Evolutionary conservation across 2,329 filamentous ascomycete species (phyloP).

Genomic region (Cladosporium sp.): DNA sequence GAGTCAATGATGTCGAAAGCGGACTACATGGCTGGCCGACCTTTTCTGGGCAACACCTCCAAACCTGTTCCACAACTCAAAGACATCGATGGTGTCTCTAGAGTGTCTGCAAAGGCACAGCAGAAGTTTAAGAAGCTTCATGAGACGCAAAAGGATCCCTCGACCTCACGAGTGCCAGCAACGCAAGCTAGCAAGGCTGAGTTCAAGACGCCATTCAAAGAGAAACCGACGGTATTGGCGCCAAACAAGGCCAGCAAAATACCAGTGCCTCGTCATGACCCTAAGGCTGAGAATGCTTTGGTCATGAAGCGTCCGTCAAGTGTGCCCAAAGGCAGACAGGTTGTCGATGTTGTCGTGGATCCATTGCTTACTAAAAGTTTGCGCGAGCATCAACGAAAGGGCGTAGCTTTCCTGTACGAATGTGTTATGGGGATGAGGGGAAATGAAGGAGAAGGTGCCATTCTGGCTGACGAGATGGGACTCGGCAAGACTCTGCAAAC

Average conservation of each 20-base stretch:
- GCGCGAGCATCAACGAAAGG: conserved; percentile 63
- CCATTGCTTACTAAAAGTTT: conserved; percentile 59
- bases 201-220: conserved; percentile 58
- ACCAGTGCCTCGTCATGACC: conserved; percentile 62
- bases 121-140: conserved; percentile 32
- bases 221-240: conserved; percentile 40
- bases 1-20: conserved; percentile 56
- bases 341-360: conserved; percentile 70
- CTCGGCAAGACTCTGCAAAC: conserved; percentile 70
- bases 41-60: conserved; percentile 26
- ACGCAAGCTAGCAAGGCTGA: conserved; percentile 36
- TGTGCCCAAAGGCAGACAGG: conserved; percentile 56
- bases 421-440: conserved; percentile 69
- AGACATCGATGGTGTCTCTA: conserved; percentile 22
- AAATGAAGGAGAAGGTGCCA: conserved; percentile 62
- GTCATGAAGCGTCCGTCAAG: conserved; percentile 60
- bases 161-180: conserved; percentile 35
- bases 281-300: conserved; percentile 53
- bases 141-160: conserved; percentile 34
- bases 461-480: conserved; percentile 72
- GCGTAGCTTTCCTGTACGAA: conserved; percentile 67
- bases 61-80: conserved; percentile 24
- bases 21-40: conserved; percentile 38
- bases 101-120: conserved; percentile 27
- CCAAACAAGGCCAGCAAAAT: conserved; percentile 42